Conservation (phyloP, 768 basidiomycete genomes). For the Boletus pseudo-olivaceus region DNA sequence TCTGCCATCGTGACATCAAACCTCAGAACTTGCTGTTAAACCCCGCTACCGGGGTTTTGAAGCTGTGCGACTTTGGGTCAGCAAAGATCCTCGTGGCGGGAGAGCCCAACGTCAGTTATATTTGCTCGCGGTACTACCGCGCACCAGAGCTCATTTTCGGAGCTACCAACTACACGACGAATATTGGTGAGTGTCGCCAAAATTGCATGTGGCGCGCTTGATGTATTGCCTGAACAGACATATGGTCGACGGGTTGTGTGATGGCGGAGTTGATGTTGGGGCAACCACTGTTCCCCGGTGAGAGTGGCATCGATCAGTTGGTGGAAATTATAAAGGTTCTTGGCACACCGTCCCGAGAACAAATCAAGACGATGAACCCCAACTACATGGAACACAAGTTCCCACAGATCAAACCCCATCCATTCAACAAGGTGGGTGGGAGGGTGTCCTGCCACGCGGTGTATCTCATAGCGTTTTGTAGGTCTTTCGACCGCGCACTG, state of each 20-base stretch:
- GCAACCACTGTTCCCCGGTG: conserved; percentile 97
- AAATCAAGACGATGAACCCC: conserved; percentile 99
- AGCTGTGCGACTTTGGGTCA: conserved; percentile 98
- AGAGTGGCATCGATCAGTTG: conserved; percentile 97
- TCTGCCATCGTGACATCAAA: conserved; percentile 99
- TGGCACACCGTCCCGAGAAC: conserved; percentile 96
- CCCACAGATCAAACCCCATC: conserved; percentile 99
- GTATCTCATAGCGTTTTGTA: conserved; percentile 32
- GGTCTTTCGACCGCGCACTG: conserved; percentile 98
- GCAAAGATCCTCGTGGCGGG: conserved; percentile 98
- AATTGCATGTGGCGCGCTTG: background rate
- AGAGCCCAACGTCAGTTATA: conserved; percentile 99
- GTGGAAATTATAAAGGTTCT: conserved; percentile 99
- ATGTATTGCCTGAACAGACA: conserved; percentile 51
- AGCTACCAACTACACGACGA: conserved; percentile 99
- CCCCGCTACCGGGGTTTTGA: conserved; percentile 93
- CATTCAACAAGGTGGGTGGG: conserved; percentile 82
- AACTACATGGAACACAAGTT: conserved; percentile 99
- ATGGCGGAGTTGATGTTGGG: conserved; percentile 99
- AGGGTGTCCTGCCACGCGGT: background rate
- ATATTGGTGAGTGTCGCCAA: conserved; percentile 75
- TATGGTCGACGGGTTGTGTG: conserved; percentile 99
- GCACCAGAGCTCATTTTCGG: conserved; percentile 99
- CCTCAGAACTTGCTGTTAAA: conserved; percentile 98
- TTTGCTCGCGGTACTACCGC: conserved; percentile 98